These are phyloP conservation scores for Solanum pinnatisectum DNA, from an alignment of 257 asterid species.

Conservation along the genomic window DNA sequence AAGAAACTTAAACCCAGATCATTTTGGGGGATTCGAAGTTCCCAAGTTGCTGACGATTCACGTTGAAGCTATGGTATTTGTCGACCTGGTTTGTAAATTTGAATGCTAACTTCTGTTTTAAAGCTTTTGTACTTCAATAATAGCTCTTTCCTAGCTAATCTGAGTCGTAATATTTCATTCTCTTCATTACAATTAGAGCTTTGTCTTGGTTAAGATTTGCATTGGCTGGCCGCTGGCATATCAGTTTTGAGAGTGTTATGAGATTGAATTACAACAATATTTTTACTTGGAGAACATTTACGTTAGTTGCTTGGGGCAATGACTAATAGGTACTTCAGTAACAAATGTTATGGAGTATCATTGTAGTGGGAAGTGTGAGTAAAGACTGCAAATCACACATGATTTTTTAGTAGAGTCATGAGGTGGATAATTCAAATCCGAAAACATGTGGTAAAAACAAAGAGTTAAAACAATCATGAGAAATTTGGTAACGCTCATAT, in stretches of 20 bases:
- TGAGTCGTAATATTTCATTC: neutral
- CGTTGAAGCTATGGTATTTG: slow-evolving; percentile 2
- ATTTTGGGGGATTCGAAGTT: slow-evolving; percentile 89
- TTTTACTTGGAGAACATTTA: neutral
- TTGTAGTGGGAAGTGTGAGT: neutral
- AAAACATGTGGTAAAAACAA: no score
- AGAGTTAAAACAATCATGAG: no score
- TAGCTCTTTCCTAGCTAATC: neutral
- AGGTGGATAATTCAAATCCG: no score
- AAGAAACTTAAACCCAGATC: slow-evolving; percentile 62
- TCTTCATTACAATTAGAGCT: neutral
- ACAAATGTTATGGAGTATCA: neutral
- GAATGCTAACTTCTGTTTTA: neutral
- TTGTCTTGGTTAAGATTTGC: neutral
- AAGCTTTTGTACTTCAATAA: neutral
- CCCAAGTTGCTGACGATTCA: slow-evolving; percentile 62
- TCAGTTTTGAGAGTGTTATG: neutral
- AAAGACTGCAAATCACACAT: neutral
- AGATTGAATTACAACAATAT: neutral
- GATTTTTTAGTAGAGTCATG: neutral
- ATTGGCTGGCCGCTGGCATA: neutral
- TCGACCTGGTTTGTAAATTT: neutral
- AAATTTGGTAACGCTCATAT: no score
- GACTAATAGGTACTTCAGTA: neutral
- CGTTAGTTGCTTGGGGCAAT: neutral